Evolutionary conservation across 176 grass and related monocot species (phyloP).

Genomic region (Musa beccarii): DNA sequence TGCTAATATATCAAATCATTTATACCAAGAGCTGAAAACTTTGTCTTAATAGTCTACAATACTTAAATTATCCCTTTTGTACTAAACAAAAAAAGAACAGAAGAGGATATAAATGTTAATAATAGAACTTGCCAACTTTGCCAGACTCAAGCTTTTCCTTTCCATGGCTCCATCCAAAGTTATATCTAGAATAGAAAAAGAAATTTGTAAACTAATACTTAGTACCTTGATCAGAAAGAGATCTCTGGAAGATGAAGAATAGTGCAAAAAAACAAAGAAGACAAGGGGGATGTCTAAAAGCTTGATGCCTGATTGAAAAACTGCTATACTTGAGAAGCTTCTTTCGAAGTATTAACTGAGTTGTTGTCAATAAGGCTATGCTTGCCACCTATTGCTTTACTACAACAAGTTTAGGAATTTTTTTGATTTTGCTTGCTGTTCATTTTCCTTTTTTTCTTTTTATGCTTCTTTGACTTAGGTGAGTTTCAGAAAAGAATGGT

Average conservation of each 20-base stretch:
- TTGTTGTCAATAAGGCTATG: too few species aligned
- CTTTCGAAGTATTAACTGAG: too few species aligned
- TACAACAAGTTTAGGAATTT: too few species aligned
- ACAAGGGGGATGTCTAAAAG: background rate
- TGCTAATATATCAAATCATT: background rate
- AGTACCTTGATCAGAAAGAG: background rate
- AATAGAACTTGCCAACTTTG: slow-evolving; percentile 51
- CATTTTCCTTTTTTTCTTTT: too few species aligned
- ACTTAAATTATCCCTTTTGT: background rate
- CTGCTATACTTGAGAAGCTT: too few species aligned
- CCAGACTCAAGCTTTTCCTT: slow-evolving; percentile 83
- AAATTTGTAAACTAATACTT: background rate
- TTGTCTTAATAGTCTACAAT: background rate
- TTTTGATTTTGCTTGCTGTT: too few species aligned
- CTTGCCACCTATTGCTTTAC: too few species aligned
- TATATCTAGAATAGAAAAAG: slow-evolving; percentile 43
- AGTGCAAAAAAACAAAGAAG: background rate
- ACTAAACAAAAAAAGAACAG: background rate
- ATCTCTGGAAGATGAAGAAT: background rate
- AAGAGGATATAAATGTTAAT: background rate
- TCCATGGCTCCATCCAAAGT: slow-evolving; percentile 95
- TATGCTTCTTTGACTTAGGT: too few species aligned
- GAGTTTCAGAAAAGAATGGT: too few species aligned
- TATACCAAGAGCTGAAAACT: background rate
- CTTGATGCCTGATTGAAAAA: too few species aligned